Base-by-base conservation (phyloP, 345 rosid genomes). In the Boechera divaricarpa region DNA sequence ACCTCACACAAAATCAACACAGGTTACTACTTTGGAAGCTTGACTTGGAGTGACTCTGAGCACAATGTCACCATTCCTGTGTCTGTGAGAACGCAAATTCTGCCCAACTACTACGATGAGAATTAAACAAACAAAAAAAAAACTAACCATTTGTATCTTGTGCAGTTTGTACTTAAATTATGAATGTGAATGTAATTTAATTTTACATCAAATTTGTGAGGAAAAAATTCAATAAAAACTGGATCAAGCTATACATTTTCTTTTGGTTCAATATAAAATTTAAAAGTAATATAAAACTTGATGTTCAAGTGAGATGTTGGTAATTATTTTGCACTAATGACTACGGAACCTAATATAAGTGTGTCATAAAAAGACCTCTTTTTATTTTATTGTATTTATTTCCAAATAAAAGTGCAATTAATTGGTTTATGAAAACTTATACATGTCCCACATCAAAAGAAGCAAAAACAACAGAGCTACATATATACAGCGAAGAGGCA, bases 11-110 rank as follows among this genome's bases (percentile, higher is more conserved):
- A 56, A 59, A 65, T 74, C 47, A 78, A 80, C 47, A 66, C 86
- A 6, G 83, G 83, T 6, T 85, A 63, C 70, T 75, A 42, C 21
- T 85, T 85, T 68, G 81, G 86, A 5, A 79, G 86, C 80, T 57
- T 85, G 29, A 77, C 81, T 21, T 83, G 86, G 82, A 80, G 31
- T 1, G 75, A 79, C 53, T 70, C 76, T n/a, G 2, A 7, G 10
- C 82, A 74, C 28, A 42, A 18, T 24, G 86, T 85, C 28, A 63
- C 52, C 11, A 81, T 71, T 77, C 86, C 85, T 3, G 7, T 83
- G 42, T 81, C 83, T 9, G 85, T 77, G 2, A 81, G 79, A 56
- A 79, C 85, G 0, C 68, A 76, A 16, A 38, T 78, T 16, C 52
- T 72, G 9, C 51, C n/a, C 0, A 1, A 38, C 26, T 69, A 69